Conservation (phyloP, 345 rosid species). For the Barbarea vulgaris region DNA sequence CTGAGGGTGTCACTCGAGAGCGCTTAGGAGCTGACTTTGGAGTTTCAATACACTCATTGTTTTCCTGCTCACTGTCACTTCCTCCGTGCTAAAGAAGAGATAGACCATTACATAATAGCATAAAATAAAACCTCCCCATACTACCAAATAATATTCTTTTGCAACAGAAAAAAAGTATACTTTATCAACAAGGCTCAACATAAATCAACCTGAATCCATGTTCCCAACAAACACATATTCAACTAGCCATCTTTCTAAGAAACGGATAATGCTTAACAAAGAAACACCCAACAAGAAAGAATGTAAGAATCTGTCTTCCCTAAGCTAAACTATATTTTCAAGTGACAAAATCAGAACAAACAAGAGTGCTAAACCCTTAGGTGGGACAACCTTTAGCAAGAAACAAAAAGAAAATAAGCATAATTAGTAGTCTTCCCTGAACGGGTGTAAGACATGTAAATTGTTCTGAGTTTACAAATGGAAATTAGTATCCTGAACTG, state of each 20-base stretch:
- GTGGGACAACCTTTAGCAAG: constrained; percentile 9
- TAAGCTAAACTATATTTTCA: constrained; percentile 6
- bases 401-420: not conserved
- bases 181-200: constrained; percentile 10
- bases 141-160: constrained; percentile 6
- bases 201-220: constrained; percentile 1
- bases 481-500: constrained; percentile 20
- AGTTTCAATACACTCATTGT: constrained; percentile 48
- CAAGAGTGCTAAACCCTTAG: constrained; percentile 8
- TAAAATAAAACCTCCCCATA: constrained; percentile 17
- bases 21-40: constrained; percentile 58
- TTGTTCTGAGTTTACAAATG: constrained; percentile 12
- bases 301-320: not conserved
- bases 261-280: constrained; percentile 11
- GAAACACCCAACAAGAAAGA: constrained; percentile 6
- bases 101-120: constrained; percentile 22
- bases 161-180: constrained; percentile 1
- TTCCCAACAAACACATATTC: not conserved
- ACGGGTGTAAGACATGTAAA: constrained; percentile 11
- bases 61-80: constrained; percentile 76
- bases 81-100: constrained; percentile 54
- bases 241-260: constrained; percentile 16
- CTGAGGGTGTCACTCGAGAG: constrained; percentile 47
- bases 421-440: constrained; percentile 5
- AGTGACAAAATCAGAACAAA: constrained; percentile 17